Conservation (phyloP, 1,139 yeast genomes). For the Hyphopichia khmerensis region DNA sequence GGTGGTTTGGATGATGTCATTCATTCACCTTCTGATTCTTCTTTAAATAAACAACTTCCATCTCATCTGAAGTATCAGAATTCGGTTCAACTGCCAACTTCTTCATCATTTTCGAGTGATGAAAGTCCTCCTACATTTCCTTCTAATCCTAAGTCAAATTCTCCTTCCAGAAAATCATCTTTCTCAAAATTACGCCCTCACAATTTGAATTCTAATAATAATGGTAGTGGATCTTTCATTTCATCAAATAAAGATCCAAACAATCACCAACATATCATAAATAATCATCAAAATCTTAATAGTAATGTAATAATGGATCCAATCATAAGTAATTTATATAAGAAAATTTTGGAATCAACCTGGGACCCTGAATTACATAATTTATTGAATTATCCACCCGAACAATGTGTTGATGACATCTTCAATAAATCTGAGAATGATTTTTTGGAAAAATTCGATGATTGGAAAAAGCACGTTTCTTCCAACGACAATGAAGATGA, state of each 20-base stretch:
- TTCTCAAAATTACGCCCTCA: not conserved
- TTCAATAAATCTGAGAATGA: conserved; percentile 37
- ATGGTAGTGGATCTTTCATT: not conserved
- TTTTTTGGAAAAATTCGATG: conserved; percentile 55
- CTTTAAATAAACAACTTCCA: not conserved
- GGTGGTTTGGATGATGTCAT: conserved; percentile 42
- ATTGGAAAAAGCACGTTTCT: conserved; percentile 18
- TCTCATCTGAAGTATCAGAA: not conserved
- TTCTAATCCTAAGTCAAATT: not conserved
- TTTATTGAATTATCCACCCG: conserved; percentile 66
- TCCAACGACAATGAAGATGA: conserved; percentile 34
- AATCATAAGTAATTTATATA: conserved; percentile 51
- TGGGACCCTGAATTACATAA: conserved; percentile 72
- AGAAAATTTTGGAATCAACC: conserved; percentile 63
- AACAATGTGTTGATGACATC: conserved; percentile 72
- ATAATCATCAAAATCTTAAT: conserved; percentile 1
- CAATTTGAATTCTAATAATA: not conserved
- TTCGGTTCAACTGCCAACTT: not conserved
- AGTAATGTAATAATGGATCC: conserved; percentile 43
- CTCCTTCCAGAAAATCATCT: conserved; percentile 1
- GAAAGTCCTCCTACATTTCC: not conserved
- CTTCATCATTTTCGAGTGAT: conserved; percentile 2
- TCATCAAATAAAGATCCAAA: not conserved
- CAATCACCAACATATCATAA: not conserved
- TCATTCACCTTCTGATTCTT: conserved; percentile 1